Base-by-base conservation (phyloP, 2,329 filamentous ascomycete species). In the Hypoxylon sp. region DNA sequence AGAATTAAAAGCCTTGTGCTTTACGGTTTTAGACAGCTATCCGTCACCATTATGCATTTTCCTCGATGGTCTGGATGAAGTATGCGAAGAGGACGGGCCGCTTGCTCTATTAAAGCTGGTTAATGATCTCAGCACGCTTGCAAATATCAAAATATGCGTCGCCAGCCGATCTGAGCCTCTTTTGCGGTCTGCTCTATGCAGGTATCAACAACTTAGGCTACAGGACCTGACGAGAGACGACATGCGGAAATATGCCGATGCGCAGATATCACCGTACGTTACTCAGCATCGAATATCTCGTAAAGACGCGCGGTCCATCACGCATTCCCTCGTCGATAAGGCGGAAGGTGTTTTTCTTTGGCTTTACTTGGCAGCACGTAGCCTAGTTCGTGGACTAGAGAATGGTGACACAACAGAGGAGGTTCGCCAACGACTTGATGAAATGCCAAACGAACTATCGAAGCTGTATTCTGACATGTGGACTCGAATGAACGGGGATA, bases 391-490 rank as follows among this genome's bases (percentile, higher is more conserved):
- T 3, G 63, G 57, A n/a, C 13, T 66, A 2, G 44, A 51, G 3
- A 35, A 30, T 1, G 44, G 33, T 8, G 63, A 61, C 22, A 42
- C 50, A 3, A n/a, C 25, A 20, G 31, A 53, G 2, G 33, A 37
- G 8, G 33, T 61, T 17, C 6, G 6, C 2, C 51, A 30, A 48
- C 57, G 63, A 25, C 57, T 66, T 13, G 17, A 56, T 2, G 50
- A 61, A 42, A 50, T 66, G 37, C 57, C 63, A 3, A 51, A 46
- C 14, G 57, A 66, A 51, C 42, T 66, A 14, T 56, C 56, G 3
- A 20, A n/a, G 4, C 51, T 66, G 3, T 66, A 66, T 50, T 50
- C 42, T n/a, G 57, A 61, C 17, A 66, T 66, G 63, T 66, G 63
- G 63, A 20, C 10, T 2, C 49, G 57, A 27, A 46, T 61, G 57